Base-by-base conservation (phyloP, 2,329 filamentous ascomycete genomes). In the Botrytis cinerea region DNA sequence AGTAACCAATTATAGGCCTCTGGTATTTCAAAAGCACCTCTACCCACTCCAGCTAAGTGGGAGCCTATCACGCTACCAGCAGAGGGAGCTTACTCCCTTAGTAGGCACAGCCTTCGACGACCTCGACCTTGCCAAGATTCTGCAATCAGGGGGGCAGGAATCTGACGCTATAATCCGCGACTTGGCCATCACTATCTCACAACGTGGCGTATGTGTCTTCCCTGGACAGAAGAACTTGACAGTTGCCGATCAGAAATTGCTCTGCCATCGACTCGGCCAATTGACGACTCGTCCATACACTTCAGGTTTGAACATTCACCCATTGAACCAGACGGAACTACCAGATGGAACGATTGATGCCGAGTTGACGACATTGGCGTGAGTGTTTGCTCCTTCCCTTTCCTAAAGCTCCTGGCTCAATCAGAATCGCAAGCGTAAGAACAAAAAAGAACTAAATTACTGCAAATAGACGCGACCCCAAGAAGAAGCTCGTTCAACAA, bases 101-200 rank as follows among this genome's bases (percentile, higher is more conserved):
- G 90, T 91, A 72, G 90, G 90, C 4, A 84, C 85, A 8, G 90
- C 91, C 78, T 92, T 86, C 75, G 83, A 85, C 25, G 84, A 84
- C 22, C 84, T 87, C 38, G 86, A 90, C 74, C 83, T 92, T 0
- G 89, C 92, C 8, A 89, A 93, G 8, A 86, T 87, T 76, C 83
- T 93, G 7, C 83, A 88, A 45, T 87, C 88, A 0, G 57, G 57
- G 35, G 57, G 57, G 57, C 84, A 87, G 0, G 89, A 92, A 78
- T 84, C 88, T 0, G 90, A 92, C 66, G 87, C 89, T 54, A 82
- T 91, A 28, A 79, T 92, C 38, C 85, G 88, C 0, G 91, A 92
- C 74, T 83, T 93, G 0, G 90, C 75, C n/a, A 72, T 76, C 51
- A 74, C 28, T 74, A 88, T 86, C 71, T 86, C 84, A 3, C 80